A percentile compares a stretch with the other conserved stretches of the same genome.
Conservation (phyloP, 495 filamentous ascomycete species). For the Penicillium steckii region DNA sequence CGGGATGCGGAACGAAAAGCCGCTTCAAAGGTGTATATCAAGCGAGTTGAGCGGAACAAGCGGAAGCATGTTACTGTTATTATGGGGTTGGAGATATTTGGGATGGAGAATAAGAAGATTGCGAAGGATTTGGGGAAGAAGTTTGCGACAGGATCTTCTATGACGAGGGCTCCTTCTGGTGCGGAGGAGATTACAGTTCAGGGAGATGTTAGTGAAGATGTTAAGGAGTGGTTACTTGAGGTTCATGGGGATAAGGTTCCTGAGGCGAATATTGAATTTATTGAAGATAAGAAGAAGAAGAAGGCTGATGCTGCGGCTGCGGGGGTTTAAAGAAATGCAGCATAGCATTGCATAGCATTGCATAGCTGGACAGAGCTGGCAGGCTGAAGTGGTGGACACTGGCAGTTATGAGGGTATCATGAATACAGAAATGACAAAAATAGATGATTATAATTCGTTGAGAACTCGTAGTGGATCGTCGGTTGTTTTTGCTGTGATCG, state of each 20-base stretch:
- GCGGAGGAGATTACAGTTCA: conserved; percentile 98
- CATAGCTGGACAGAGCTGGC: not conserved
- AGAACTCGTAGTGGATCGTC: conserved; percentile 32
- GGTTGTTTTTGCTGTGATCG: conserved; percentile 10
- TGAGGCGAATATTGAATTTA: conserved; percentile 88
- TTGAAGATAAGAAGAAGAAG: conserved; percentile 92
- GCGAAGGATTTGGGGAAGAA: conserved; percentile 49
- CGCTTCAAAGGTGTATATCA: conserved; percentile 80
- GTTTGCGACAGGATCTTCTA: conserved; percentile 86
- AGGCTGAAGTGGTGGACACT: no score
- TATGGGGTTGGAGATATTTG: conserved; percentile 84
- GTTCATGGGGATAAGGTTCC: conserved; percentile 78
- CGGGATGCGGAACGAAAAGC: conserved; percentile 76
- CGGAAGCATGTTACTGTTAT: conserved; percentile 92
- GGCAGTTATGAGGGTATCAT: no score
- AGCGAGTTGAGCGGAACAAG: conserved; percentile 97
- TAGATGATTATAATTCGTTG: conserved; percentile 31
- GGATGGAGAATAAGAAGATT: conserved; percentile 89
- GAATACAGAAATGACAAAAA: no score
- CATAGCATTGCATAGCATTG: no score
- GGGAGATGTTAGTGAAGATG: conserved; percentile 93
- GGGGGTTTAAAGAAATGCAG: not conserved
- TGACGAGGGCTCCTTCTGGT: conserved; percentile 82
- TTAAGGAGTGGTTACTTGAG: conserved; percentile 86
- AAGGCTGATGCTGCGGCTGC: conserved; percentile 10